Conservation (phyloP, 306 rosid species). For the Cicer cuneatum region DNA sequence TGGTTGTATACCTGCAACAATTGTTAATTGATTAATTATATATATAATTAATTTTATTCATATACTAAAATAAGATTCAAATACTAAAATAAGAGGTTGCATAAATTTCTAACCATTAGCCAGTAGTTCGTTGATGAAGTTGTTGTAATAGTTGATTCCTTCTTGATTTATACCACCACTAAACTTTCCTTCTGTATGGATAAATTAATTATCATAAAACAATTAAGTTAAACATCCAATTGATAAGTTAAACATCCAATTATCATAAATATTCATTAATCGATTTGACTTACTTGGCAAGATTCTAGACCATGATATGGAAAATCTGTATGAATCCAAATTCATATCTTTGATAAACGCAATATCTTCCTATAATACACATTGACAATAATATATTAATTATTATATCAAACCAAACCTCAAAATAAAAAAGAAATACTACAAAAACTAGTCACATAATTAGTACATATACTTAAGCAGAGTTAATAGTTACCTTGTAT, state of each 20-base stretch:
- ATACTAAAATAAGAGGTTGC: no score
- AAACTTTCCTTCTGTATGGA: constrained; percentile 13
- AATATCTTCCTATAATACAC: constrained; percentile 6
- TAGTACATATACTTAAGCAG: no score
- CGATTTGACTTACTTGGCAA: constrained; percentile 11
- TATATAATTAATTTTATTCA: no score
- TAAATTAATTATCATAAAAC: neutral
- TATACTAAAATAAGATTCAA: no score
- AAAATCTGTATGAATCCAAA: constrained; percentile 21
- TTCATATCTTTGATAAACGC: neutral
- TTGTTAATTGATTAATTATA: no score
- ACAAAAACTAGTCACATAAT: no score
- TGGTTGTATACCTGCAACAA: constrained; percentile 25
- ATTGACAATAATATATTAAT: neutral
- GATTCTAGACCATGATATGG: constrained; percentile 21
- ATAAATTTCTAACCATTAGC: neutral
- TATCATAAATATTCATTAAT: neutral
- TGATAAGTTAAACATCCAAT: neutral
- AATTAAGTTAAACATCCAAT: neutral
- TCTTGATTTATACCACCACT: constrained; percentile 24
- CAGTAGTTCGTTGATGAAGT: neutral
- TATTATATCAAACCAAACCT: neutral
- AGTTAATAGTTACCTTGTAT: constrained; percentile 11
- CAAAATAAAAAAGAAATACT: neutral
- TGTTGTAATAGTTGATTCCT: constrained; percentile 16